Evolutionary conservation across 768 basidiomycete genomes (phyloP).

Genomic region (Psilocybe cubensis): DNA sequence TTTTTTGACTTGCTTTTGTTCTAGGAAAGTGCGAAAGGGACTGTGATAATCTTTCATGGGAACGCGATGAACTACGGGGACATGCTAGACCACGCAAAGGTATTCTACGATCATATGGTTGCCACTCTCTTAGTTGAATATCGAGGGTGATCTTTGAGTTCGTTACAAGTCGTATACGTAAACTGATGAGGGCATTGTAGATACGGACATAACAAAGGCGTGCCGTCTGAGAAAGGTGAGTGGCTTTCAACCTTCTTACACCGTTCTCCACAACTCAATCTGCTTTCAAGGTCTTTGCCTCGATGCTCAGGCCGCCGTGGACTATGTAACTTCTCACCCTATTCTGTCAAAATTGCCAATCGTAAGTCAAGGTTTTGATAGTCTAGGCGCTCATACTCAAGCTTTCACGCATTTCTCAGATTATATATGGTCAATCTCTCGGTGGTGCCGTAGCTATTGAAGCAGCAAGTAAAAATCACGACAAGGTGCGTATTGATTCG

Average conservation of each 20-base stretch:
- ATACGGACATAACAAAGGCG: conserved; percentile 80
- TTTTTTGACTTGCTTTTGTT: neutral
- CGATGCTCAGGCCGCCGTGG: conserved; percentile 80
- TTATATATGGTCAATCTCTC: conserved; percentile 76
- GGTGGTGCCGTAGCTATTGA: conserved; percentile 91
- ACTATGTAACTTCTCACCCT: conserved; percentile 65
- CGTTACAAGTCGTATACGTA: no score
- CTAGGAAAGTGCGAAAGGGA: conserved; percentile 31
- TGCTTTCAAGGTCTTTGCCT: conserved; percentile 59
- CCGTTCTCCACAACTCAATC: neutral
- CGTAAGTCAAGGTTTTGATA: conserved; percentile 38
- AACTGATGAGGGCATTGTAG: conserved; percentile 38
- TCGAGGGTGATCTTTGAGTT: conserved; percentile 61
- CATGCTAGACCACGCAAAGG: conserved; percentile 58
- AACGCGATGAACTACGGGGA: conserved; percentile 78
- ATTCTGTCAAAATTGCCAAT: conserved; percentile 61
- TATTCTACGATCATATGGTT: conserved; percentile 73
- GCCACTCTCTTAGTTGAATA: conserved; percentile 91
- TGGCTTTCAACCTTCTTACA: neutral
- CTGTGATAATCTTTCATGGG: conserved; percentile 88
- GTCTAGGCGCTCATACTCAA: neutral
- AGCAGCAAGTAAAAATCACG: conserved; percentile 71
- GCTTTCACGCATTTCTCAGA: conserved; percentile 37
- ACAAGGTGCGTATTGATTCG: conserved; percentile 44
- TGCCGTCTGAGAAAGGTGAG: conserved; percentile 76